Conservation (phyloP, 139 green algal genomes). For the Auxenochlorella pyrenoidosa region DNA sequence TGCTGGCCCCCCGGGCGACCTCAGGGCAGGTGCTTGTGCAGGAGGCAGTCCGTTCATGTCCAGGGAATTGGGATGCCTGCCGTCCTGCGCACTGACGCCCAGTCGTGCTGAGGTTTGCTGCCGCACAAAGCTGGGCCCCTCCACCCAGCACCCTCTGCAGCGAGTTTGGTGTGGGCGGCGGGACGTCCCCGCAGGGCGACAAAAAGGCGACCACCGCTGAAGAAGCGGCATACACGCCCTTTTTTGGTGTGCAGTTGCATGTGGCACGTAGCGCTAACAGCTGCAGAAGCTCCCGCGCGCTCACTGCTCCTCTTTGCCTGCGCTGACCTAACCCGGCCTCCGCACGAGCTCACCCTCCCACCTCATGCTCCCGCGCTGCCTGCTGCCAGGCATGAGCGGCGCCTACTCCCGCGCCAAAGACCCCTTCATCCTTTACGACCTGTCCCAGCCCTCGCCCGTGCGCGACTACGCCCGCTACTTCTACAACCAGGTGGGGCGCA, state of each 20-base stretch:
- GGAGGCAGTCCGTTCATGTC: too few species aligned
- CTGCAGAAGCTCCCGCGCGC: neutral
- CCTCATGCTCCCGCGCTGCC: too few species aligned
- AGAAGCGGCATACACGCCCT: conserved; percentile 51
- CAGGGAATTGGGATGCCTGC: too few species aligned
- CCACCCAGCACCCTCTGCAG: too few species aligned
- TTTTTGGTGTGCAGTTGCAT: conserved; percentile 43
- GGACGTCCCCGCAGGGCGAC: conserved; percentile 37
- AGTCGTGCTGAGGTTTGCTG: too few species aligned
- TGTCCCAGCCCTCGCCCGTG: conserved; percentile 27
- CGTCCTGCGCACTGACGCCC: too few species aligned
- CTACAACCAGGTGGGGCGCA: conserved; percentile 41
- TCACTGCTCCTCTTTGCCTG: neutral
- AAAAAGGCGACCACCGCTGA: conserved; percentile 35
- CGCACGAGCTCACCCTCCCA: neutral
- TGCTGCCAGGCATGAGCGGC: conserved; percentile 20
- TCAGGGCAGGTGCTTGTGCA: too few species aligned
- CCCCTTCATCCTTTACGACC: conserved; percentile 36
- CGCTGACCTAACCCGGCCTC: too few species aligned
- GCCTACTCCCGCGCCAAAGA: conserved; percentile 16
- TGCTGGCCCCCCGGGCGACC: too few species aligned
- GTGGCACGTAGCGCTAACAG: neutral
- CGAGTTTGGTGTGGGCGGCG: conserved; percentile 63
- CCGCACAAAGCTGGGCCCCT: too few species aligned
- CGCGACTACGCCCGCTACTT: conserved; percentile 38